Evolutionary conservation across 1,139 yeast genomes (phyloP).

Genomic region (Pichia sp.): DNA sequence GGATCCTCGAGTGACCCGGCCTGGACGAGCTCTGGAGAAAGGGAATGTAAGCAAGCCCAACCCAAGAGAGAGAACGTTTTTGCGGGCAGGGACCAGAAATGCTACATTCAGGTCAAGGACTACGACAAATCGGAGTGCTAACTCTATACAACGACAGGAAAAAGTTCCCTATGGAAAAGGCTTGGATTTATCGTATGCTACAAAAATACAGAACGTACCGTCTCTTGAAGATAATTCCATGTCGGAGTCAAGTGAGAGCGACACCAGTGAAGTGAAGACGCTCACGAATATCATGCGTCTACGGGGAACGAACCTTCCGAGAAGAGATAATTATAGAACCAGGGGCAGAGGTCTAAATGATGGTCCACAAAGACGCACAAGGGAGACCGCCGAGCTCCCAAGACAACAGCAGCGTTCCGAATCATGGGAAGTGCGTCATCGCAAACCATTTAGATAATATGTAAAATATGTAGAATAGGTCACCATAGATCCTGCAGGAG

Average conservation of each 20-base stretch:
- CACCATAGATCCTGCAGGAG: not conserved
- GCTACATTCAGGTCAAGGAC: not conserved
- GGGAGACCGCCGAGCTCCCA: not conserved
- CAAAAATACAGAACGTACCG: constrained; percentile 6
- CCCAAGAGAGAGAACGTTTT: constrained; percentile 1
- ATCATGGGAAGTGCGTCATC: constrained; percentile 16
- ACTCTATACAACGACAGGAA: not conserved
- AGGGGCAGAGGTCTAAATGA: not conserved
- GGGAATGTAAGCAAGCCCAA: not conserved
- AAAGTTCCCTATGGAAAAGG: not conserved
- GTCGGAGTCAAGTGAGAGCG: constrained; percentile 11
- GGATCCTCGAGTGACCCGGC: not conserved
- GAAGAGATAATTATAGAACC: not conserved
- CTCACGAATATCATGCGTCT: not conserved
- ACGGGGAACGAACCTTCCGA: not conserved
- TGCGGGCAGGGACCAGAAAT: constrained; percentile 13
- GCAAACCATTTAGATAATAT: constrained; percentile 16
- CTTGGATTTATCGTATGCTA: constrained; percentile 12
- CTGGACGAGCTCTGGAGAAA: not conserved
- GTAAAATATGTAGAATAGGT: not conserved
- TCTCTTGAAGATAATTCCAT: constrained; percentile 8
- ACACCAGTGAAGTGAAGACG: constrained; percentile 18
- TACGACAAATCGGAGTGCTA: not conserved
- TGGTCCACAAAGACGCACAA: not conserved
- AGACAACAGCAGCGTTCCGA: not conserved